phyloP scores from a whole-genome alignment of 2,329 filamentous ascomycete genomes.

The Nothophaeocryptopus gaeumannii region DNA sequence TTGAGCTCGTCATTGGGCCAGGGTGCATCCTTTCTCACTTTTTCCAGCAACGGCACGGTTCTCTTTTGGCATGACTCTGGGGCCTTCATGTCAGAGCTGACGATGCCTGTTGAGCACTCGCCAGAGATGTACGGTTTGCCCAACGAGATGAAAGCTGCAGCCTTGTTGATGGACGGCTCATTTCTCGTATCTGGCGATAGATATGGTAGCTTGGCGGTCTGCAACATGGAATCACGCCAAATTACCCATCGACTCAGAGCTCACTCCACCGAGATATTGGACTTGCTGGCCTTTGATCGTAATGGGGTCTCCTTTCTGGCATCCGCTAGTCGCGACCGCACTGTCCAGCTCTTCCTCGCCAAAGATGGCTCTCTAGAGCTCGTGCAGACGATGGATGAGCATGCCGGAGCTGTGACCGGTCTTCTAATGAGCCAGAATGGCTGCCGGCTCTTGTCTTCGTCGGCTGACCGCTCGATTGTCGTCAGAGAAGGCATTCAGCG shows the following conservation, averaged over 20 bases:
- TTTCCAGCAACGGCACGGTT: slow-evolving; percentile 77
- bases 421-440: slow-evolving; percentile 73
- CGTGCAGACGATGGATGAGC: slow-evolving; percentile 88
- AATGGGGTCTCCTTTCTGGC: slow-evolving; percentile 66
- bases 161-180: slow-evolving; percentile 59
- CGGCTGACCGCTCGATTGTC: slow-evolving; percentile 81
- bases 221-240: slow-evolving; percentile 60
- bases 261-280: slow-evolving; percentile 80
- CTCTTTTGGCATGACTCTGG: slow-evolving; percentile 80
- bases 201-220: slow-evolving; percentile 65
- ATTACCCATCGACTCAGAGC: slow-evolving; percentile 74
- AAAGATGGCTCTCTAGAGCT: slow-evolving; percentile 51
- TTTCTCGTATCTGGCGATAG: slow-evolving; percentile 81
- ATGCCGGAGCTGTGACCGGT: slow-evolving; percentile 78
- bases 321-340: slow-evolving; percentile 82
- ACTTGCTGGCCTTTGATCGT: slow-evolving; percentile 69
- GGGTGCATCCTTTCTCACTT: slow-evolving; percentile 78
- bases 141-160: slow-evolving; percentile 60
- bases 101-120: slow-evolving; percentile 67
- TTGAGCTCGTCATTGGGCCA: slow-evolving; percentile 60
- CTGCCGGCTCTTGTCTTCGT: slow-evolving; percentile 71
- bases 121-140: slow-evolving; percentile 44
- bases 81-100: slow-evolving; percentile 57
- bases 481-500: slow-evolving; percentile 74
- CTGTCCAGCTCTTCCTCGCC: slow-evolving; percentile 84